Conservation (phyloP, 2,329 filamentous ascomycete genomes). For the Aspergillus quadrilineatus region DNA sequence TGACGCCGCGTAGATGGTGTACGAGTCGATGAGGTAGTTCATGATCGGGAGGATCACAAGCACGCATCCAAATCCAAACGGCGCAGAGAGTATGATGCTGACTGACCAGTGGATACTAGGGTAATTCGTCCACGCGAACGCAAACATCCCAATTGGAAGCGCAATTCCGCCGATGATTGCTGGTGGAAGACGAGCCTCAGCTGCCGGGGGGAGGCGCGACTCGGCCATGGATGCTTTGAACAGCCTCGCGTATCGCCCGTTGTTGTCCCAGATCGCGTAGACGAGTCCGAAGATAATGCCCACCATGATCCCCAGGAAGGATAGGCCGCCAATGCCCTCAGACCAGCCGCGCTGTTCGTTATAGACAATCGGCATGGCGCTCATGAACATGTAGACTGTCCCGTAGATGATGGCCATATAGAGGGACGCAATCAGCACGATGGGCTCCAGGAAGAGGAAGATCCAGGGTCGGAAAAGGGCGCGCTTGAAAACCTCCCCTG, state of each 20-base stretch:
- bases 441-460: not conserved
- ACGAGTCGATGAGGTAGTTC: constrained; percentile 5
- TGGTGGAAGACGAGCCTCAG: not conserved
- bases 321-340: not conserved
- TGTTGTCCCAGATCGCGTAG: not conserved
- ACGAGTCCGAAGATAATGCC: constrained; percentile 28
- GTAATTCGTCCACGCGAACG: constrained; percentile 8
- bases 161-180: not conserved
- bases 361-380: not conserved
- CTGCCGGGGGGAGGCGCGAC: not conserved
- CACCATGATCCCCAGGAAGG: constrained; percentile 1
- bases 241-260: not conserved
- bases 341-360: not conserved
- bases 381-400: not conserved
- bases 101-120: not conserved
- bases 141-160: constrained; percentile 7
- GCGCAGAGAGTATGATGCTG: not conserved
- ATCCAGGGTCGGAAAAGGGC: not conserved
- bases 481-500: not conserved
- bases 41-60: not conserved
- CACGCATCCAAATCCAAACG: constrained; percentile 5
- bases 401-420: constrained; percentile 1
- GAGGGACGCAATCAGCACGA: not conserved
- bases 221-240: not conserved
- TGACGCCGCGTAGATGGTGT: constrained; percentile 4